Evolutionary conservation across 2,329 filamentous ascomycete genomes (phyloP), one percentile per base, ranked within the genome.

Genomic region (Colletotrichum navitas): DNA sequence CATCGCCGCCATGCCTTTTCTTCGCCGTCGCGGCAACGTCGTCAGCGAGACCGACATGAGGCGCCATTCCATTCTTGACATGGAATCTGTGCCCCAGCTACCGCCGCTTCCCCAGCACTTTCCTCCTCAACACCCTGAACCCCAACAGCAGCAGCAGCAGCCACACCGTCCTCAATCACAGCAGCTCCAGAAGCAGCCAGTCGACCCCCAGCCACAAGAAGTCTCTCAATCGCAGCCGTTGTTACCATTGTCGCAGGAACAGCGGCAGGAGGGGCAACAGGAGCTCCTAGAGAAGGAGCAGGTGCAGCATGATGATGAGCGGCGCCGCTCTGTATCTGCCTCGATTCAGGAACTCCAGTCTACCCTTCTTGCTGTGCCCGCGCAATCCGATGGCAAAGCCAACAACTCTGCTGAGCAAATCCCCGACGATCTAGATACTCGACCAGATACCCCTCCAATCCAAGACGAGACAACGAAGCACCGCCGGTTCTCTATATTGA

Each of bases 401-500:
- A 62, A 63, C n/a, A 67, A 64, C 34, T 62, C 71, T 34, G 70
- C 52, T 12, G 59, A 60, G 34, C 63, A 66, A 52, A 70, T 68
- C 36, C 26, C 51, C 21, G 63, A 75, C 39, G 74, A 76, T 54
- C 67, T 76, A 36, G 78, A 76, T 55, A 75, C 75, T 74, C 82
- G 85, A 45, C 83, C 86, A 16, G 82, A 81, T 45, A 85, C 85
- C 16, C 87, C 87, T 34, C 84, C 86, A 18, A 79, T 86, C 66
- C 86, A 89, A 75, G 87, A 88, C 61, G 85, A 90, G 77, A 84
- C 82, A 41, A 82, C 82, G 43, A 90, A 87, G 76, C 86, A 89
- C 76, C 87, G 86, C 71, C 88, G 89, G 73, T 92, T 92, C 79
- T 91, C 88, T 67, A 85, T 97, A 81, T 85, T 97, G 83, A 91